Evolutionary conservation across 805 yeast species (phyloP).

Genomic region (Ogataea ganodermae): DNA sequence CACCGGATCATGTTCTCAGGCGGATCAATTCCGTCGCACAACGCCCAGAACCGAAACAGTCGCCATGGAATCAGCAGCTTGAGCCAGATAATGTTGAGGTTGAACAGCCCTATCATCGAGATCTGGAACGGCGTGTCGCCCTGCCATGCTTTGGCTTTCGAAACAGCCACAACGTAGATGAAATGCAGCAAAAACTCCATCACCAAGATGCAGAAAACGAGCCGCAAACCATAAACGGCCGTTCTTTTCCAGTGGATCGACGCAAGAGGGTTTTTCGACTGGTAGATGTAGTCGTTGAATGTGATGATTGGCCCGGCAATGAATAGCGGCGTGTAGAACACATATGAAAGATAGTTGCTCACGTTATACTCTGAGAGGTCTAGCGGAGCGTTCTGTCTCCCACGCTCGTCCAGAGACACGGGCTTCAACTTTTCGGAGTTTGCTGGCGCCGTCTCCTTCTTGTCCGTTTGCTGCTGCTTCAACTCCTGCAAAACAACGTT

Average conservation of each 20-base stretch:
- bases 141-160: conserved; percentile 86
- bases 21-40: conserved; percentile 90
- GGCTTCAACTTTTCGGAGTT: conserved; percentile 5
- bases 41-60: conserved; percentile 87
- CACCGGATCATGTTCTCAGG: conserved; percentile 98
- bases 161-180: conserved; percentile 91
- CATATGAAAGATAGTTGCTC: conserved; percentile 71
- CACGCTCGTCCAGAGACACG: conserved; percentile 50
- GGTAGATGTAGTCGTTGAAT: conserved; percentile 87
- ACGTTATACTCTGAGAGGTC: conserved; percentile 60
- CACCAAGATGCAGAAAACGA: conserved; percentile 69
- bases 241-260: conserved; percentile 60
- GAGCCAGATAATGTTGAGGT: conserved; percentile 89
- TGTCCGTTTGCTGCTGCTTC: conserved; percentile 24
- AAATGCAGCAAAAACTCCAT: conserved; percentile 91
- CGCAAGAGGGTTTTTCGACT: conserved; percentile 58
- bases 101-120: conserved; percentile 91
- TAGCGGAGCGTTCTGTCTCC: conserved; percentile 64
- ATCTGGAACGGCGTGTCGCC: conserved; percentile 90
- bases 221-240: conserved; percentile 62
- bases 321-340: conserved; percentile 83
- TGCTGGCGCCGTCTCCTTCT: conserved; percentile 14
- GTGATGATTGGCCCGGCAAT: conserved; percentile 95
- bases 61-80: conserved; percentile 96
- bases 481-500: conserved; percentile 14